Evolutionary conservation across 805 yeast genomes (phyloP).

Genomic region (Starmerella floricola): DNA sequence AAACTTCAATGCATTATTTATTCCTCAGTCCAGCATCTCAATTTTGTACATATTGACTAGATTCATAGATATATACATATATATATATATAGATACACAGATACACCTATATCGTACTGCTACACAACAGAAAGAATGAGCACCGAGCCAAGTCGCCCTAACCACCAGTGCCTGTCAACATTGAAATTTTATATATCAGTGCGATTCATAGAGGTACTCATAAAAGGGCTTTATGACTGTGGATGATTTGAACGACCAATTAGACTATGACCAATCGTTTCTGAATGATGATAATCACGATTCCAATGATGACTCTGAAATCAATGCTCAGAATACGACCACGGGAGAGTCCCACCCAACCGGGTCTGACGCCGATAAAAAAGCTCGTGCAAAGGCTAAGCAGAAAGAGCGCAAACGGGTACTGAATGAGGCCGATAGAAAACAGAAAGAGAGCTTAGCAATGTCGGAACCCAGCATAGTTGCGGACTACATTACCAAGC

Average conservation of each 20-base stretch:
- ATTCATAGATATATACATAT: not conserved
- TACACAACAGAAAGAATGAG: too few relatives aligned
- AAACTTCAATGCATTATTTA: not conserved
- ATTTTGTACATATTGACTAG: not conserved
- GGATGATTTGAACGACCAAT: conserved; percentile 73
- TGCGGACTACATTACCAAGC: conserved; percentile 43
- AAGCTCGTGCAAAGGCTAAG: conserved; percentile 18
- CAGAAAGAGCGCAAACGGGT: conserved; percentile 18
- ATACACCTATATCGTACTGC: too few relatives aligned
- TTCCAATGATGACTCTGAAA: not conserved
- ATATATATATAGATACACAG: not conserved
- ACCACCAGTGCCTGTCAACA: not conserved
- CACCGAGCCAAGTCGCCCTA: not conserved
- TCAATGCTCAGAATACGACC: not conserved
- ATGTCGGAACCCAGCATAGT: conserved; percentile 45
- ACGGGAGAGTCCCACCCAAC: not conserved
- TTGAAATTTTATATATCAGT: not conserved
- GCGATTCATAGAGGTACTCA: too few relatives aligned
- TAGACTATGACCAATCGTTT: conserved; percentile 45
- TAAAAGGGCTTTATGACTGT: too few relatives aligned
- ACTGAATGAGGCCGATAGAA: conserved; percentile 24
- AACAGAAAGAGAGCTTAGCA: conserved; percentile 46
- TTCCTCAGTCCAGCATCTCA: too few relatives aligned
- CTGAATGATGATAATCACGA: conserved; percentile 14
- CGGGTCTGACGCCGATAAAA: conserved; percentile 17